Evolutionary conservation across 2,329 filamentous ascomycete genomes (phyloP).

Genomic region (Trichoderma polysporum): DNA sequence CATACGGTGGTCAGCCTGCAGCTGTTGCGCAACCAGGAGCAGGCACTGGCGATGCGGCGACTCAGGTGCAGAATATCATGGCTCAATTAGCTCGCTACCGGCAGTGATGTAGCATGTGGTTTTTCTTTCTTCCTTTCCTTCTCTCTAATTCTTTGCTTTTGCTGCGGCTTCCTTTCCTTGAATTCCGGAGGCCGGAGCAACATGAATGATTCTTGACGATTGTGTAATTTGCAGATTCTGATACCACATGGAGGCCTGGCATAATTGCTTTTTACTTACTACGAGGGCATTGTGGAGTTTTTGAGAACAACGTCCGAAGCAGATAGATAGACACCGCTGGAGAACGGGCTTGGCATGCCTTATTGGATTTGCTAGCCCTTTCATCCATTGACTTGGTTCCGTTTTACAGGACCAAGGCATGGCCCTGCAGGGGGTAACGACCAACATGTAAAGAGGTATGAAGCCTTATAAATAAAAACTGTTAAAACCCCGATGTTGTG

Average conservation of each 20-base stretch:
- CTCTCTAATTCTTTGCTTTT: conserved; percentile 1
- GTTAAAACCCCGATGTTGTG: background rate
- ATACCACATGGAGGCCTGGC: conserved; percentile 19
- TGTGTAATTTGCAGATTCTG: conserved; percentile 17
- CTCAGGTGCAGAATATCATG: conserved; percentile 71
- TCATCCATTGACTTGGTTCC: background rate
- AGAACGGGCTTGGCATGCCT: conserved; percentile 3
- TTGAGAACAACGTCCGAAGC: background rate
- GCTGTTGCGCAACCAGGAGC: conserved; percentile 26
- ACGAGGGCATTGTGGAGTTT: background rate
- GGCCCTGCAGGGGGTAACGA: background rate
- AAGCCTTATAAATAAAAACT: background rate
- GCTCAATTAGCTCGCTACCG: conserved; percentile 67
- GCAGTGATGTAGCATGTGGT: conserved; percentile 40
- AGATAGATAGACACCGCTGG: conserved; percentile 13
- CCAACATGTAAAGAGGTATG: background rate
- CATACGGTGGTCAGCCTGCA: conserved; percentile 34
- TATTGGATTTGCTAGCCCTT: background rate
- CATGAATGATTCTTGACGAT: conserved; percentile 16
- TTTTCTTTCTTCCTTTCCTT: background rate
- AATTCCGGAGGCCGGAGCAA: background rate
- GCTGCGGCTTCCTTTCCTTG: background rate
- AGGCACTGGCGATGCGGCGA: conserved; percentile 39
- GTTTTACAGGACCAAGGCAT: background rate
- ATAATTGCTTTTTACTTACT: conserved; percentile 4